A percentile compares a stretch with the other conserved stretches of the same genome.
Evolutionary conservation across 2,329 filamentous ascomycete species (phyloP).

Genomic region (Ophiostoma pallidulum): DNA sequence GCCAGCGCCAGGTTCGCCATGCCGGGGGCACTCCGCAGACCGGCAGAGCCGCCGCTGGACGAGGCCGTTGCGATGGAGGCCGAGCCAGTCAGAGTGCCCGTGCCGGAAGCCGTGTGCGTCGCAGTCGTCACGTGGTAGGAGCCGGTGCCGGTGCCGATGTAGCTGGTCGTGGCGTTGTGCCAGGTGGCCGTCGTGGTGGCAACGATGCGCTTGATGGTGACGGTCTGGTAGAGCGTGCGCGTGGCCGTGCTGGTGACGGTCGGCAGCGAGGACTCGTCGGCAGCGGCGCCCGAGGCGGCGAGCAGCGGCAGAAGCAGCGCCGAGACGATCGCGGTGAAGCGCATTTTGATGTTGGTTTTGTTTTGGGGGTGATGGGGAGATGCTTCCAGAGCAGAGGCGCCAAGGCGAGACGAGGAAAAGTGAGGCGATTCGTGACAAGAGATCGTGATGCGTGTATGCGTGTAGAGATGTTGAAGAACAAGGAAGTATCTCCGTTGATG

Average conservation of each 20-base stretch:
- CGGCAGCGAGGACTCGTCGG: slow-evolving; percentile 30
- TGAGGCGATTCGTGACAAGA: not conserved
- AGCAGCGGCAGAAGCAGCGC: slow-evolving; percentile 38
- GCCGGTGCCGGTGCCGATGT: slow-evolving; percentile 19
- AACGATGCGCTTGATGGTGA: slow-evolving; percentile 28
- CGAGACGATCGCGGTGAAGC: slow-evolving; percentile 35
- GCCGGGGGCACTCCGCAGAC: slow-evolving; percentile 40
- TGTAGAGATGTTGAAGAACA: too few relatives aligned
- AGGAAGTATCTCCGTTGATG: too few relatives aligned
- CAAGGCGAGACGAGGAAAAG: not conserved
- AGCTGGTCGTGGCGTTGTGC: slow-evolving; percentile 26
- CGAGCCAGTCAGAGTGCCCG: slow-evolving; percentile 24
- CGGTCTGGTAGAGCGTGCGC: slow-evolving; percentile 39
- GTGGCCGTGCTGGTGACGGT: slow-evolving; percentile 42
- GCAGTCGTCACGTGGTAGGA: slow-evolving; percentile 22
- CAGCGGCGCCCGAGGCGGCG: slow-evolving; percentile 34
- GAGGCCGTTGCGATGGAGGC: slow-evolving; percentile 28
- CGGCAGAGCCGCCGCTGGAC: slow-evolving; percentile 34
- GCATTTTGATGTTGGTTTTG: slow-evolving; percentile 25
- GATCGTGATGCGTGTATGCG: not conserved
- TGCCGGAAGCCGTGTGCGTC: slow-evolving; percentile 22
- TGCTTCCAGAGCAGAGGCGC: slow-evolving; percentile 6
- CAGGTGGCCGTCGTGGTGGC: slow-evolving; percentile 28
- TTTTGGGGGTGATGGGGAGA: not conserved
- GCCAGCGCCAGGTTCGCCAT: slow-evolving; percentile 41